phyloP scores from a whole-genome alignment of 1,284 basidiomycete species.

The Ganoderma boninense region DNA sequence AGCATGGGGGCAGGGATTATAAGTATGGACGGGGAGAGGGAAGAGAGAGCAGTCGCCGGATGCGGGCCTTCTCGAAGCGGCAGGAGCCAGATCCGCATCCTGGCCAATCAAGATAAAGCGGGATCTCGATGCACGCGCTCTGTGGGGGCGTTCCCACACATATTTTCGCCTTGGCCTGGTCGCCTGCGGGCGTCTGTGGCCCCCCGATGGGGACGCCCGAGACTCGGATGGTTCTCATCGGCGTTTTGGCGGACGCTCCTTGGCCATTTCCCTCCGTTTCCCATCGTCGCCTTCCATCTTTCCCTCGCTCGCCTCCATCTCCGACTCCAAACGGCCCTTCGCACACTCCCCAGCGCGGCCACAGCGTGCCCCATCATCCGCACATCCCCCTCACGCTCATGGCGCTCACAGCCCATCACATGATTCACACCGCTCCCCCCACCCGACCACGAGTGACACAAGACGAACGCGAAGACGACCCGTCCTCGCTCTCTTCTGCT shows the following conservation, averaged over 20 bases:
- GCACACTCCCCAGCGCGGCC: conserved; percentile 13
- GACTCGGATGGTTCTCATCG: conserved; percentile 34
- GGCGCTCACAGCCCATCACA: conserved; percentile 18
- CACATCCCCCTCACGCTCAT: conserved; percentile 9
- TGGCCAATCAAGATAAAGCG: conserved; percentile 36
- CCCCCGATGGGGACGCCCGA: conserved; percentile 26
- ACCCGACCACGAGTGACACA: not conserved
- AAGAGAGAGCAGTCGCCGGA: conserved; percentile 17
- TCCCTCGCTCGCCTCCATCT: conserved; percentile 30
- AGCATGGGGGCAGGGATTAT: conserved; percentile 32
- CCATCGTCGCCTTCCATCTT: conserved; percentile 35
- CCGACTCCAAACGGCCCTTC: conserved; percentile 24
- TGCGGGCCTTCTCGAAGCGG: conserved; percentile 29
- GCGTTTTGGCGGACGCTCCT: conserved; percentile 31
- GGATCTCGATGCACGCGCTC: conserved; percentile 35
- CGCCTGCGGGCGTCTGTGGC: conserved; percentile 14
- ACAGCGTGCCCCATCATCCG: conserved; percentile 4
- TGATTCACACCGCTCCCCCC: conserved; percentile 9
- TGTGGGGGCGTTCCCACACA: conserved; percentile 15
- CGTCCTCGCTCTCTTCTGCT: conserved; percentile 4
- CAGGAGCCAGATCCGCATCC: conserved; percentile 35
- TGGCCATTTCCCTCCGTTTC: conserved; percentile 29
- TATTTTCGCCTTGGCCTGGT: conserved; percentile 18
- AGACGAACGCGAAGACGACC: conserved; percentile 8
- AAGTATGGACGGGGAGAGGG: conserved; percentile 29